Evolutionary conservation across 2,329 filamentous ascomycete species (phyloP).

Genomic region (Fusarium ambrosium): DNA sequence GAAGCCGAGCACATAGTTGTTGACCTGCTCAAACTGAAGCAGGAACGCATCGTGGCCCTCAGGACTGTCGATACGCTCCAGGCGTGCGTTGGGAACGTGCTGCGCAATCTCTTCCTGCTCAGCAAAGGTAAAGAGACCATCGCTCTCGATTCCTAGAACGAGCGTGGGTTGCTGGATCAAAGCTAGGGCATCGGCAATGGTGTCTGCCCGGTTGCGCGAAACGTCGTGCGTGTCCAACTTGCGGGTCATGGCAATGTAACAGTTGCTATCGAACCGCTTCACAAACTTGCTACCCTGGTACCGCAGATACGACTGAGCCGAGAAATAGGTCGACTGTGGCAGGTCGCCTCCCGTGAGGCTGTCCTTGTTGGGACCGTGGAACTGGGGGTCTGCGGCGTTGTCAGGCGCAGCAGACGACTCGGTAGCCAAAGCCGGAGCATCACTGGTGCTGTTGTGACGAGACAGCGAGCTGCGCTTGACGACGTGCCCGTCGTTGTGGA

Average conservation of each 20-base stretch:
- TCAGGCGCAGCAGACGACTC: constrained; percentile 45
- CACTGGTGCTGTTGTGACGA: constrained; percentile 58
- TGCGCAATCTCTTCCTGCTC: constrained; percentile 94
- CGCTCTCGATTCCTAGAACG: constrained; percentile 93
- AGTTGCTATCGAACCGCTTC: constrained; percentile 96
- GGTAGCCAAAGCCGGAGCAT: constrained; percentile 46
- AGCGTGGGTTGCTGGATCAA: constrained; percentile 90
- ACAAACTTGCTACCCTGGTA: constrained; percentile 98
- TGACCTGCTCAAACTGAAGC: constrained; percentile 97
- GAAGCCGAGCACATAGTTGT: constrained; percentile 86
- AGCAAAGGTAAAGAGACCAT: constrained; percentile 96
- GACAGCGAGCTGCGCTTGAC: constrained; percentile 68
- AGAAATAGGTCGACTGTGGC: constrained; percentile 88
- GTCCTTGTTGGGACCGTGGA: constrained; percentile 72
- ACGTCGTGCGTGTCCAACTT: constrained; percentile 98
- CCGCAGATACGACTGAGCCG: constrained; percentile 95
- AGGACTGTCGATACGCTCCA: constrained; percentile 91
- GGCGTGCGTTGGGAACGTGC: constrained; percentile 79
- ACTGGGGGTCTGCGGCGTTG: constrained; percentile 70
- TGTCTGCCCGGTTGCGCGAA: constrained; percentile 78
- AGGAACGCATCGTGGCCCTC: constrained; percentile 98
- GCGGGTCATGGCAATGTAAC: constrained; percentile 98
- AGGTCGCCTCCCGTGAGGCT: constrained; percentile 66
- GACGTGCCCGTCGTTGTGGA: constrained; percentile 86
- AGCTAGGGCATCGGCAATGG: constrained; percentile 80